Base-by-base conservation (phyloP, 345 rosid species). In the Euclidium syriacum region DNA sequence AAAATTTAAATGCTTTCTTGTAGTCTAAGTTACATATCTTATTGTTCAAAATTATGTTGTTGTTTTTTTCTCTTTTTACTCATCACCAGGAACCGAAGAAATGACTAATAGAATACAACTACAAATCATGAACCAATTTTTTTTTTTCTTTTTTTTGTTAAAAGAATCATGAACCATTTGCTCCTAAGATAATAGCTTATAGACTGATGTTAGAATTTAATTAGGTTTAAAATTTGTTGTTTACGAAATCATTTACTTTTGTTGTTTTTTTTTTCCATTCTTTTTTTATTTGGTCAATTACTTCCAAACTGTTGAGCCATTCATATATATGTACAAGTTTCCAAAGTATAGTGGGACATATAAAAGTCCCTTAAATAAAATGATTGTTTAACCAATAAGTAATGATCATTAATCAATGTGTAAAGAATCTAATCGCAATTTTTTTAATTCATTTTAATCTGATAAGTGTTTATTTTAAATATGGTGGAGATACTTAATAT, bases 381-480 rank as follows among this genome's bases (percentile, higher is more conserved):
- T 53, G 50, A 50, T 24, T 26, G 49, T 34, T 27, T 46, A 46
- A 27, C 62, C 52, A 54, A 52, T 25, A 36, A 29, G 42, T 16
- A 43, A 53, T 52, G 26, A 60, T 52, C 55, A 29, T 35, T 36
- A 46, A 44, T 8, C 23, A 62, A 32, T 54, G 64, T 62, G 64
- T 62, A 70, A 70, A 22, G 69, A 70, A 62, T 55, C 68, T 38
- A 18, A 19, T 16, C 10, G 2, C 7, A 26, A 5, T 4, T 23
- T 29, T 0, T 14, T 19, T 26, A 3, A 33, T 26, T 57, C 12
- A 1, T 4, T 67, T 49, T 58, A 18, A 22, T 42, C 14, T 26
- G 26, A 34, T 3, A 49, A 2, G 25, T 1, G 19, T 36, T 51
- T 18, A 5, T 33, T 52, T 33, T 1, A 36, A 49, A 58, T 49